Base-by-base conservation (phyloP, 768 basidiomycete genomes). In the Phanerochaete sordida region DNA sequence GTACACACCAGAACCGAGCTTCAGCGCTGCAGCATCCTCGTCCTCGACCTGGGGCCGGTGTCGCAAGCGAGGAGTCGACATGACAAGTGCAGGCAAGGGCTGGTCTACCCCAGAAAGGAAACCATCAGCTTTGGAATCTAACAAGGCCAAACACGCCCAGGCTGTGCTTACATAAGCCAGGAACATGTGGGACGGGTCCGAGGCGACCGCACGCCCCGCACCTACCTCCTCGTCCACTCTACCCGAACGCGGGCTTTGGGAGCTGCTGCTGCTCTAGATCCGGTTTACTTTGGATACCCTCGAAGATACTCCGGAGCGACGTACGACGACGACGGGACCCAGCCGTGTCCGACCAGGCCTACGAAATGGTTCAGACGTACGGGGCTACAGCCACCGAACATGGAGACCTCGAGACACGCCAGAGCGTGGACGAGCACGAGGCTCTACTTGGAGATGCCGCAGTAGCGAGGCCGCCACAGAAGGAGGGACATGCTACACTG, bases 11-110 rank as follows among this genome's bases (percentile, higher is more conserved):
- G 84, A 74, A 19, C 92, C 92, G 27, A 94, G 86, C 70, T 93
- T 93, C 66, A 94, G 74, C 19, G 86, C 84, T 15, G 92, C 84
- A 0, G 92, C 92, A 75, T 94, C 92, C 72, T 94, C 92, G 63
- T 93, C 91, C 67, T 94, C 92, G 23, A 83, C 79, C 66, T 87
- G 79, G 68, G 88, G 88, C 64, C 87, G 83, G 56, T 88, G 75
- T 68, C 85, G 75, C 50, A 76, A 77, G 33, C 72, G 69, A 37
- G 74, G 71, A 27, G 85, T 81, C 66, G 86, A 78, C 82, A 84
- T 86, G 58, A 33, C 61, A 51, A 46, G 35, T 52, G 24, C 35
- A 49, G 47, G 30, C 52, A 53, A 56, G 51, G 49, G 21, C 12
- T 47, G 24, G 15, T 24, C 21, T 31, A 19, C 27, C 61, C 61